phyloP scores from a whole-genome alignment of 768 basidiomycete species.

The Agrocybe pediades region DNA sequence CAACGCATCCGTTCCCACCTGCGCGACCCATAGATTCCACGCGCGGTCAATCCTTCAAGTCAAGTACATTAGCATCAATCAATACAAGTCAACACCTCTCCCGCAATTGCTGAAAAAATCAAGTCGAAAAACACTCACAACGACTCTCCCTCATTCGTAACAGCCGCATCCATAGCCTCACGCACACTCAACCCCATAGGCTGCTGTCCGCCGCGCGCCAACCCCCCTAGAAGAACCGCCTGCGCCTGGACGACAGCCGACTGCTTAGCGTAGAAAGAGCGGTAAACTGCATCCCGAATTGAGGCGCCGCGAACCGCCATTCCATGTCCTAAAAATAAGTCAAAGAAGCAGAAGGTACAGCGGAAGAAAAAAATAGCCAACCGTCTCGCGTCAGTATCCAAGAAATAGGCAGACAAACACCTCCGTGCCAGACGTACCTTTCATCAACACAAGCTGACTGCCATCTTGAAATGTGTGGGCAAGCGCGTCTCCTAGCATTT shows the following conservation, averaged over 20 bases:
- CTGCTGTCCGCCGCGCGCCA: neutral
- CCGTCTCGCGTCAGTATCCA: neutral
- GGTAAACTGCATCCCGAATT: slow-evolving; percentile 20
- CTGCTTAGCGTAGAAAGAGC: slow-evolving; percentile 20
- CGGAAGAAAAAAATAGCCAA: too few relatives aligned
- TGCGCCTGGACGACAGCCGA: slow-evolving; percentile 19
- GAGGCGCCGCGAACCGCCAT: slow-evolving; percentile 21
- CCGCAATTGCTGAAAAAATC: too few relatives aligned
- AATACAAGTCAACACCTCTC: too few relatives aligned
- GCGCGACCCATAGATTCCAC: slow-evolving; percentile 19
- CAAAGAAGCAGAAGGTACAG: neutral
- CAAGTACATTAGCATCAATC: neutral
- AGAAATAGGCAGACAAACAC: neutral
- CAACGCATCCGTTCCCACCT: slow-evolving; percentile 12
- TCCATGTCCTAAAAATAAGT: slow-evolving; percentile 16
- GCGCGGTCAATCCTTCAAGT: slow-evolving; percentile 14
- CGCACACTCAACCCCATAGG: slow-evolving; percentile 13
- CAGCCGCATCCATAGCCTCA: slow-evolving; percentile 19
- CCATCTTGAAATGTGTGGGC: slow-evolving; percentile 13
- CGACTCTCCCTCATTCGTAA: slow-evolving; percentile 18
- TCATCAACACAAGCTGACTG: slow-evolving; percentile 11
- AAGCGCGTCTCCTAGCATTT: slow-evolving; percentile 19
- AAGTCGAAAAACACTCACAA: slow-evolving; percentile 15
- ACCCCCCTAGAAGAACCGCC: slow-evolving; percentile 15
- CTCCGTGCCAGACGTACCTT: slow-evolving; percentile 5